Evolutionary conservation across 257 asterid genomes (phyloP).

Genomic region (Parsonsia alboflavescens): DNA sequence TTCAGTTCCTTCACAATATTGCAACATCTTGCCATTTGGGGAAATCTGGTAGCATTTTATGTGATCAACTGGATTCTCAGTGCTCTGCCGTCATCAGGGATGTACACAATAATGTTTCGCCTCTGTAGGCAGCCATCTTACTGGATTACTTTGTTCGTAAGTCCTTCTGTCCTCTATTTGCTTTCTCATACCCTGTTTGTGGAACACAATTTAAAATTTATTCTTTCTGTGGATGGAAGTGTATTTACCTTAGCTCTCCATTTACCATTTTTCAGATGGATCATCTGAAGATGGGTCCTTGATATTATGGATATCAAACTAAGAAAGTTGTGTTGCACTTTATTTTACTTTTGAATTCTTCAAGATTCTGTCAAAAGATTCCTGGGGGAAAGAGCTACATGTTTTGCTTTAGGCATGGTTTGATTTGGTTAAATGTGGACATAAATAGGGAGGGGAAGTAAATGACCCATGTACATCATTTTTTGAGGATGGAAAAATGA

Average conservation of each 20-base stretch:
- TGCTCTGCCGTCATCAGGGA: slow-evolving; percentile 73
- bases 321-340: background rate
- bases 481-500: no score
- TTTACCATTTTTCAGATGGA: background rate
- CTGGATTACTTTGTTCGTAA: slow-evolving; percentile 81
- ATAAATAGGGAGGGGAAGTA: background rate
- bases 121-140: slow-evolving; percentile 85
- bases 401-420: background rate
- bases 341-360: background rate
- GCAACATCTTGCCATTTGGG: slow-evolving; percentile 97
- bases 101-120: slow-evolving; percentile 93
- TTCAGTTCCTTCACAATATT: slow-evolving; percentile 76
- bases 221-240: background rate
- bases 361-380: background rate
- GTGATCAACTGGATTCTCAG: slow-evolving; percentile 89
- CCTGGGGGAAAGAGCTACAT: background rate
- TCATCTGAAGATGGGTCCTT: background rate
- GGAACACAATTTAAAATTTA: background rate
- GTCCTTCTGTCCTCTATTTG: slow-evolving; percentile 27
- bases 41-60: slow-evolving; percentile 81
- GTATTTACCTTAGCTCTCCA: background rate
- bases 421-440: no score
- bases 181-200: slow-evolving; percentile 4
- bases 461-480: no score
- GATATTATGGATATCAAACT: background rate